Evolutionary conservation across 306 rosid species (phyloP).

Genomic region (Quercus suber): DNA sequence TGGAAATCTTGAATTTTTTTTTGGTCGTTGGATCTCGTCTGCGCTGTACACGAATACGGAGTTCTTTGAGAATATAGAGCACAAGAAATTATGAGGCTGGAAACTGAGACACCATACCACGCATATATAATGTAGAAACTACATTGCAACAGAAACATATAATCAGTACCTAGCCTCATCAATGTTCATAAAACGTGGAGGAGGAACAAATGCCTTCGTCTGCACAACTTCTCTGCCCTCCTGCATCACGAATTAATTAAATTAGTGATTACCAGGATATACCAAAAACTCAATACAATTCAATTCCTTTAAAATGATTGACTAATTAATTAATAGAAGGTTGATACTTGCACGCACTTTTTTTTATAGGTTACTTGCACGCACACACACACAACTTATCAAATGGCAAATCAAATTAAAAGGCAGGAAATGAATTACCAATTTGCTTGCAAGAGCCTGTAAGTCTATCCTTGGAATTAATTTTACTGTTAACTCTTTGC

Average conservation of each 20-base stretch:
- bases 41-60: no score
- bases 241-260: conserved; percentile 42
- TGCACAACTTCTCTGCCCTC: conserved; percentile 90
- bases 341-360: neutral
- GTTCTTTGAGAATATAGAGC: no score
- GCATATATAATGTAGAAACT: no score
- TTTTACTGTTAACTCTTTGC: no score
- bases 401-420: neutral
- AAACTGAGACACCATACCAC: no score
- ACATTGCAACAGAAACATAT: no score
- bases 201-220: conserved; percentile 96
- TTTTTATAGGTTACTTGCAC: no score
- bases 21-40: no score
- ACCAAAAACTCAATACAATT: neutral
- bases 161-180: no score
- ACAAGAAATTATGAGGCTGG: no score
- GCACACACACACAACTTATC: neutral
- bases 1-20: no score
- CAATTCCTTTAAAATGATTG: neutral
- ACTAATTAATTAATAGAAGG: neutral
- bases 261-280: neutral
- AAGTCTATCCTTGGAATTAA: conserved; percentile 94
- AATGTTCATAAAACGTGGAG: conserved; percentile 59
- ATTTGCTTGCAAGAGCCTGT: conserved; percentile 89
- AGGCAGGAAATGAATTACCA: conserved; percentile 46